Base-by-base conservation (phyloP, 352 stramenopile genomes). In the Phytophthora rubi region DNA sequence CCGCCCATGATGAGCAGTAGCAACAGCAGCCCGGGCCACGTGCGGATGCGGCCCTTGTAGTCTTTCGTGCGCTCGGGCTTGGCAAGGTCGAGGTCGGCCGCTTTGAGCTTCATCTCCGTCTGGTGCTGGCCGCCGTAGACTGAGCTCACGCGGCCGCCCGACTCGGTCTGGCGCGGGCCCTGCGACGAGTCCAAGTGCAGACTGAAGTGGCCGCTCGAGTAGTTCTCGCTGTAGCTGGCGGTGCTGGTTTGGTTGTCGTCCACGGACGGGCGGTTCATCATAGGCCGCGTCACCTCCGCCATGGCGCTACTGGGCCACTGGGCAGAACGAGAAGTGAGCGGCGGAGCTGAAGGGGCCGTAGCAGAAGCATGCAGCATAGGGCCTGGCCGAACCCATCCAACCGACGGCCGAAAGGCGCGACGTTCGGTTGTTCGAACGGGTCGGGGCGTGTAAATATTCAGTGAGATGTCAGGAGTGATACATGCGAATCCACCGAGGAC, bases 41-140 rank as follows among this genome's bases (percentile, higher is more conserved):
- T 88, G 12, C 80, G 73, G 51, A 89, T 81, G 23, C 85, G 83
- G n/a, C 86, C 86, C 51, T 92, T 92, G 75, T 91, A 94, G 70
- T 90, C 79, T 7, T 76, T 75, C 26, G 69, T 76, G 16, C 71
- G 64, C 66, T 91, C 83, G 0, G 81, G 77, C 16, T 62, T 73
- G 2, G 55, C 57, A 0, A 65, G 68, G 21, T 85, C 79, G 1
- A 73, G 64, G 15, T 90, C 78, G 1, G 78, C 60, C 12, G 81
- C 81, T 60, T 68, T 81, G 62, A 91, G 75, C 68, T 78, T 80
- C 76, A 88, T 88, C 60, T 91, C 81, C 9, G 81, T 91, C 59
- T 73, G 68, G 8, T 79, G 81, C 8, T 63, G 58, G 6, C 64
- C 52, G 26, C 58, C 68, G 30, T 54, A 61, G 1, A 56, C 44